A percentile compares a stretch with the other conserved stretches of the same genome.
phyloP scores from a whole-genome alignment of 2,329 filamentous ascomycete species.

The Cyphellophora attinorum region DNA sequence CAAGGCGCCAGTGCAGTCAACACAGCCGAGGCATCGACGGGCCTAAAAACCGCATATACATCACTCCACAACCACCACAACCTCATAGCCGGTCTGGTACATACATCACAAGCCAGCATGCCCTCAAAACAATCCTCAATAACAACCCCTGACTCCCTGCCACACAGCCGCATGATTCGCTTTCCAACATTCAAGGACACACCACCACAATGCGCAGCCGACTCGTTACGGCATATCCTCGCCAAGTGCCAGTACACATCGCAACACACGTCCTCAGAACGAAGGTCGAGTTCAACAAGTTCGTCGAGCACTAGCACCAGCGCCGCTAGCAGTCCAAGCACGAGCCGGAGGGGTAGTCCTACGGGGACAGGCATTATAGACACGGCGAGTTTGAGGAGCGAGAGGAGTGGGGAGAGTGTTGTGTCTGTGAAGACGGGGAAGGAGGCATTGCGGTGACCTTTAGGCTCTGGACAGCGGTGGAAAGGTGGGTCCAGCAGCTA shows the following conservation, averaged over 20 bases:
- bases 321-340: background rate
- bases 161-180: conserved; percentile 8
- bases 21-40: too few relatives aligned
- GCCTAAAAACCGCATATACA: too few relatives aligned
- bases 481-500: too few relatives aligned
- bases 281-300: background rate
- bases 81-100: too few relatives aligned
- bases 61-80: background rate
- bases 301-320: background rate
- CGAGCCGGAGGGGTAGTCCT: background rate
- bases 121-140: conserved; percentile 5
- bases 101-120: background rate
- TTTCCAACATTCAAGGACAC: conserved; percentile 10
- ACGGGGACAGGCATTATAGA: background rate
- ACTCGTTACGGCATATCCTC: conserved; percentile 9
- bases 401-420: background rate
- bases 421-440: background rate
- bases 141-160: background rate
- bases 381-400: background rate
- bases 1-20: too few relatives aligned
- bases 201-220: conserved; percentile 5
- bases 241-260: conserved; percentile 3
- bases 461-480: too few relatives aligned
- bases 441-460: too few relatives aligned
- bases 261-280: background rate